Conservation (phyloP, 1,284 basidiomycete genomes). For the Fomes fomentarius region DNA sequence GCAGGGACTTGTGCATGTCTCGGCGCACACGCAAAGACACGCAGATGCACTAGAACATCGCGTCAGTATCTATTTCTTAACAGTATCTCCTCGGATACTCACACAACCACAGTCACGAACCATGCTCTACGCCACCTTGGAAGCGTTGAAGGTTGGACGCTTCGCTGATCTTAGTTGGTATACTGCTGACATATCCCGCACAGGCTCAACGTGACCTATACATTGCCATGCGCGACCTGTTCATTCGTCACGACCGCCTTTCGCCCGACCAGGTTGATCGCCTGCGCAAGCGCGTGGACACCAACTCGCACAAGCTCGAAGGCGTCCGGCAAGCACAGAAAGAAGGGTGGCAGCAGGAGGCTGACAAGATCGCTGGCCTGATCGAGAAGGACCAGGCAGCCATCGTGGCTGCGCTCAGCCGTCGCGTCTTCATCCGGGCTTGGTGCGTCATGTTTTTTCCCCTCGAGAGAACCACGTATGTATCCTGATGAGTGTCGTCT, state of each 20-base stretch:
- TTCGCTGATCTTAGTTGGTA: neutral
- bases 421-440: conserved; percentile 83
- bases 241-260: conserved; percentile 80
- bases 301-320: conserved; percentile 76
- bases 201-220: conserved; percentile 89
- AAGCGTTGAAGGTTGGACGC: conserved; percentile 68
- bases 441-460: conserved; percentile 51
- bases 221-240: conserved; percentile 81
- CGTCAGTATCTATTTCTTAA: no score
- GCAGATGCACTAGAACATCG: conserved; percentile 80
- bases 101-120: conserved; percentile 50
- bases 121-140: conserved; percentile 68
- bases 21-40: conserved; percentile 72
- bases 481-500: neutral
- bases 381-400: conserved; percentile 81
- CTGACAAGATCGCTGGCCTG: conserved; percentile 65
- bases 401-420: conserved; percentile 69
- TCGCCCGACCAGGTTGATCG: conserved; percentile 86
- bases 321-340: conserved; percentile 67
- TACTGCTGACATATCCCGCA: conserved; percentile 19
- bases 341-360: conserved; percentile 83
- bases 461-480: neutral
- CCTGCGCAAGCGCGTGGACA: conserved; percentile 83
- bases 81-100: no score
- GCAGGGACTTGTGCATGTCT: conserved; percentile 68